phyloP scores from a whole-genome alignment of 2,329 filamentous ascomycete species.

The Xylaria sp. region DNA sequence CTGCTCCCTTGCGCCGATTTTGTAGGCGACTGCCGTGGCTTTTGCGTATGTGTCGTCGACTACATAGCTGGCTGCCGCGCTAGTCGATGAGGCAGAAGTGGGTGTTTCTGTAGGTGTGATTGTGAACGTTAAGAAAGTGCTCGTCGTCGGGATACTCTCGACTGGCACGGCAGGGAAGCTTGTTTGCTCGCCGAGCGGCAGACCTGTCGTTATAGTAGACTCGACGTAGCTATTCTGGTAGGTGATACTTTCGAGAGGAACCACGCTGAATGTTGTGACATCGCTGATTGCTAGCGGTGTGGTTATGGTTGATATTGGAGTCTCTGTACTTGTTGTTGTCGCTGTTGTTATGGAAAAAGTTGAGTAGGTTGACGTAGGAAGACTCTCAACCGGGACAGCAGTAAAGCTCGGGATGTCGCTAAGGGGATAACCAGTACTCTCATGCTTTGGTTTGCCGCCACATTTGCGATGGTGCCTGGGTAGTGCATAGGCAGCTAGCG shows the following conservation, averaged over 20 bases:
- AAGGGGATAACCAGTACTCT: slow-evolving; percentile 14
- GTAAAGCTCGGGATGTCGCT: slow-evolving; percentile 16
- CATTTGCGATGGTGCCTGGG: slow-evolving; percentile 9
- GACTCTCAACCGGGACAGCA: slow-evolving; percentile 8
- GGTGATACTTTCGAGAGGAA: neutral
- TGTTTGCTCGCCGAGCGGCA: slow-evolving; percentile 10
- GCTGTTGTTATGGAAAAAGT: neutral
- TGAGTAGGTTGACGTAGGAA: slow-evolving; percentile 8
- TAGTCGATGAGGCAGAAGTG: neutral
- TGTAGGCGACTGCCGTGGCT: slow-evolving; percentile 18
- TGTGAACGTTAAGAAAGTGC: slow-evolving; percentile 12
- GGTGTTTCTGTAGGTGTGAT: slow-evolving; percentile 4
- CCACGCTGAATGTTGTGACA: neutral
- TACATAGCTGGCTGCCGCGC: neutral
- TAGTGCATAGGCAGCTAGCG: slow-evolving; percentile 16
- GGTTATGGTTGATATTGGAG: neutral
- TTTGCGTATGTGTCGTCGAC: neutral
- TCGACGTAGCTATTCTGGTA: neutral
- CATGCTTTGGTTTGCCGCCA: slow-evolving; percentile 15
- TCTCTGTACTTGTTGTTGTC: neutral
- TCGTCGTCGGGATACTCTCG: slow-evolving; percentile 1
- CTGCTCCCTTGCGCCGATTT: slow-evolving; percentile 18
- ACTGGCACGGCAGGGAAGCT: slow-evolving; percentile 3
- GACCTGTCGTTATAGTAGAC: slow-evolving; percentile 9
- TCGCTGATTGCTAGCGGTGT: neutral